A percentile compares a stretch with the other conserved stretches of the same genome.
Conservation (phyloP, 2,329 filamentous ascomycete genomes). For the Gremmenia infestans region DNA sequence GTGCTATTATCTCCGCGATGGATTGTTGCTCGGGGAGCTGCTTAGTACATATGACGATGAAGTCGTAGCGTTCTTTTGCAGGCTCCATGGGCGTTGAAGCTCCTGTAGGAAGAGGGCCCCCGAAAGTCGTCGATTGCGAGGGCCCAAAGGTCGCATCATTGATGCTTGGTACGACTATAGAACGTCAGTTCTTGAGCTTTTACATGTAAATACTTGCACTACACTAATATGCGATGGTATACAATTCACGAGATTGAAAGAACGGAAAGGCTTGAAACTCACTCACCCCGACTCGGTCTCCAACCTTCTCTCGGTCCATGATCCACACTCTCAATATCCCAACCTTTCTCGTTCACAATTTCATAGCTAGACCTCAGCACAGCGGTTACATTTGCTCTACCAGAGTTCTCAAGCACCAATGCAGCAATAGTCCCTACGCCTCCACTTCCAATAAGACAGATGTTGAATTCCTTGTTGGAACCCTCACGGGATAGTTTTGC, state of each 20-base stretch:
- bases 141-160: constrained; percentile 7
- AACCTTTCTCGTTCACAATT: constrained; percentile 19
- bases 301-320: constrained; percentile 19
- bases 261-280: background rate
- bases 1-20: constrained; percentile 11
- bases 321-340: constrained; percentile 23
- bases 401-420: constrained; percentile 16
- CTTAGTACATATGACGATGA: constrained; percentile 20
- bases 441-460: constrained; percentile 19
- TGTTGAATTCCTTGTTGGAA: constrained; percentile 15
- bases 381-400: constrained; percentile 17
- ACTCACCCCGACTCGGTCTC: constrained; percentile 17
- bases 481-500: background rate
- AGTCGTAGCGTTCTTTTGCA: constrained; percentile 15
- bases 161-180: constrained; percentile 10
- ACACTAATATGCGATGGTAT: too few species aligned
- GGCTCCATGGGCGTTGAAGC: constrained; percentile 13
- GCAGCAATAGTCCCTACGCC: constrained; percentile 23
- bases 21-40: constrained; percentile 17
- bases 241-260: too few species aligned
- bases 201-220: too few species aligned
- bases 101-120: constrained; percentile 7
- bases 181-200: too few species aligned
- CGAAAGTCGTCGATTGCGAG: background rate
- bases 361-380: constrained; percentile 19